Conservation (phyloP, 2,329 filamentous ascomycete species). For the Cyphellophora europaea region DNA sequence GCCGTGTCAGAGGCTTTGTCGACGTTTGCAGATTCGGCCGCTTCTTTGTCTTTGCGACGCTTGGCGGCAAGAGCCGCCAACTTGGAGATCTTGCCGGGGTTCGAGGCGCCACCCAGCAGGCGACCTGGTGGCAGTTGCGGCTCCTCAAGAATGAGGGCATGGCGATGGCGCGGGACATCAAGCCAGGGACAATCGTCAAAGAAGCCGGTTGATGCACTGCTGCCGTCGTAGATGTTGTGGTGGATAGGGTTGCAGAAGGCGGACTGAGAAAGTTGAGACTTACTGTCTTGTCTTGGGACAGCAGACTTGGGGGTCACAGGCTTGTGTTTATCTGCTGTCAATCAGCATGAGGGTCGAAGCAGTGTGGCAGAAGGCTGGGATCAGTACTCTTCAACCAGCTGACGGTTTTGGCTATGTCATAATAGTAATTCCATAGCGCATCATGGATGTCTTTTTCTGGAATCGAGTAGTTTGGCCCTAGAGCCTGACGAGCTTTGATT, state of each 20-base stretch:
- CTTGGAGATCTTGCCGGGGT: slow-evolving; percentile 69
- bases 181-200: slow-evolving; percentile 86
- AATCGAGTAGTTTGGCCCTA: slow-evolving; percentile 57
- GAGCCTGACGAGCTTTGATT: slow-evolving; percentile 52
- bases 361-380: neutral
- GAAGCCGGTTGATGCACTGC: slow-evolving; percentile 53
- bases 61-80: slow-evolving; percentile 81
- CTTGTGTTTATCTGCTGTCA: slow-evolving; percentile 14
- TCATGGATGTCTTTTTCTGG: slow-evolving; percentile 72
- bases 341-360: slow-evolving; percentile 1
- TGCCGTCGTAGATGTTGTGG: slow-evolving; percentile 33
- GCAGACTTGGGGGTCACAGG: slow-evolving; percentile 3
- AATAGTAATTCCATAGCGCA: slow-evolving; percentile 91
- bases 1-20: no score
- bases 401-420: slow-evolving; percentile 78
- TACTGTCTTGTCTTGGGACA: neutral
- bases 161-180: slow-evolving; percentile 56
- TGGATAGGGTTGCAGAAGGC: no score
- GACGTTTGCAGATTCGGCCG: slow-evolving; percentile 39
- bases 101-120: slow-evolving; percentile 67
- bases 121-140: slow-evolving; percentile 52
- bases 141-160: slow-evolving; percentile 54
- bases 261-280: no score
- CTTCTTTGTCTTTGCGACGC: slow-evolving; percentile 63
- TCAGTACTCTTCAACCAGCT: slow-evolving; percentile 61